These are phyloP conservation scores for Neophaeococcomyces aloes DNA, from an alignment of 2,329 filamentous ascomycete genomes.

Conservation along the genomic window DNA sequence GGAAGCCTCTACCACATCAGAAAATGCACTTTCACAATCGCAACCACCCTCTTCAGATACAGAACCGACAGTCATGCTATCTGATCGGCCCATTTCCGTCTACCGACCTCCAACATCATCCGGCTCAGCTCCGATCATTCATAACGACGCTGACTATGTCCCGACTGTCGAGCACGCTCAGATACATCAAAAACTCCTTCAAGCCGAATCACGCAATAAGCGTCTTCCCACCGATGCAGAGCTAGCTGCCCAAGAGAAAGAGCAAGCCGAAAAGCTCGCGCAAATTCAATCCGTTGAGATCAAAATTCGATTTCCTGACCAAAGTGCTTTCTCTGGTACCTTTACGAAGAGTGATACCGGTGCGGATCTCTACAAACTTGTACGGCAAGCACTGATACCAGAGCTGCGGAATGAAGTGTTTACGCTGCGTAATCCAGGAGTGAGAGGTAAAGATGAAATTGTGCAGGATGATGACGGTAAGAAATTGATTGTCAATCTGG, in stretches of 20 bases:
- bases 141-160: constrained; percentile 65
- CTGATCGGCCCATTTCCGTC: constrained; percentile 51
- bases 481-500: constrained; percentile 59
- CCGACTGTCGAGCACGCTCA: constrained; percentile 79
- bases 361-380: constrained; percentile 61
- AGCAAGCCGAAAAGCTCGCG: constrained; percentile 54
- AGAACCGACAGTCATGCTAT: constrained; percentile 19
- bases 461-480: constrained; percentile 25
- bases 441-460: constrained; percentile 37
- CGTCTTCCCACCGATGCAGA: constrained; percentile 76
- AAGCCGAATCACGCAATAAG: constrained; percentile 65
- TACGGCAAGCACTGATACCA: constrained; percentile 57
- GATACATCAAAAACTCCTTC: constrained; percentile 63
- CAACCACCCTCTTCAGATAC: constrained; percentile 8
- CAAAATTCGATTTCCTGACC: constrained; percentile 80
- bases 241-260: constrained; percentile 57
- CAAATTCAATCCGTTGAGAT: constrained; percentile 59
- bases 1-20: constrained; percentile 6
- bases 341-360: constrained; percentile 60
- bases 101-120: constrained; percentile 63
- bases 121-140: constrained; percentile 57
- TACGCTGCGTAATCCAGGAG: constrained; percentile 54
- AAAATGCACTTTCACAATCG: constrained; percentile 9
- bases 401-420: constrained; percentile 52
- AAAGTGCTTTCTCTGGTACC: constrained; percentile 63